Conservation (phyloP, 129 eudicot genomes). For the Flaveria ramosissima region DNA sequence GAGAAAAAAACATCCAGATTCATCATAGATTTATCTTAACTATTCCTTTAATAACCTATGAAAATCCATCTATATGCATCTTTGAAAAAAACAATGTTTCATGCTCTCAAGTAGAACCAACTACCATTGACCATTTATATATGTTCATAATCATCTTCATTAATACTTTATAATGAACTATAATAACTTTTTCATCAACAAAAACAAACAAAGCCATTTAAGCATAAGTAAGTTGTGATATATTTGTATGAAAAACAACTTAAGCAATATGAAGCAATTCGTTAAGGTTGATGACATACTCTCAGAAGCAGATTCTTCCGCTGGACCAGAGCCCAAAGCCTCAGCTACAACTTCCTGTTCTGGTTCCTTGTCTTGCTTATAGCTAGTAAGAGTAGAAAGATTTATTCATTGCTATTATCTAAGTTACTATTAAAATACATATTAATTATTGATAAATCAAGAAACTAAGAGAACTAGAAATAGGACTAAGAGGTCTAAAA, state of each 20-base stretch:
- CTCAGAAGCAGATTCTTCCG: constrained; percentile 81
- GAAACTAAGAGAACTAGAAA: not conserved
- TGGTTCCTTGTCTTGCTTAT: constrained; percentile 46
- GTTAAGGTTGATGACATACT: constrained; percentile 42
- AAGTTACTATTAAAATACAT: not conserved
- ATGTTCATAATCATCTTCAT: too few relatives aligned
- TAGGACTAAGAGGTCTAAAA: not conserved
- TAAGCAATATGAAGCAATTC: constrained; percentile 6
- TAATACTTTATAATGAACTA: not conserved
- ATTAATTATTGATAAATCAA: not conserved
- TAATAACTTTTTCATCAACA: not conserved
- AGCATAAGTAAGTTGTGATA: not conserved
- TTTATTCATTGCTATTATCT: not conserved
- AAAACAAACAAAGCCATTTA: not conserved
- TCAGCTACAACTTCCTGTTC: constrained; percentile 83
- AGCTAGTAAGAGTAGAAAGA: not conserved
- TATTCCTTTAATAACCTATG: not conserved
- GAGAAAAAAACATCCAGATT: not conserved
- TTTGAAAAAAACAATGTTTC: not conserved
- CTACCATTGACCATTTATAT: not conserved
- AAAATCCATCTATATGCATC: not conserved
- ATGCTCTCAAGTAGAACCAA: not conserved
- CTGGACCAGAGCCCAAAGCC: constrained; percentile 66
- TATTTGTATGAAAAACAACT: not conserved
- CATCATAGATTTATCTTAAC: not conserved